Conservation (phyloP, 768 basidiomycete species). For the Tulasnella calospora region DNA sequence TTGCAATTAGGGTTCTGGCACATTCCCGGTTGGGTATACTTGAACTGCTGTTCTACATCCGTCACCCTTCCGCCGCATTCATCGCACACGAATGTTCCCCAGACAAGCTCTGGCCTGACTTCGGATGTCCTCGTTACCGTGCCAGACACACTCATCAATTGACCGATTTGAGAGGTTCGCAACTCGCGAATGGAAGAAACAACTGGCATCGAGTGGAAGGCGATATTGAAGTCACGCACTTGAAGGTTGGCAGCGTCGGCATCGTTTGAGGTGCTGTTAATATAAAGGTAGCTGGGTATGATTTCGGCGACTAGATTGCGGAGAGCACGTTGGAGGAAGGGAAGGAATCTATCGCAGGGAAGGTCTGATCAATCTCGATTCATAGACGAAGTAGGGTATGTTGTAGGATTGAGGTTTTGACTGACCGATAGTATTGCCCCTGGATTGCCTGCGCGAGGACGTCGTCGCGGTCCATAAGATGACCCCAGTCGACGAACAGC, state of each 20-base stretch:
- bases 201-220: slow-evolving; percentile 90
- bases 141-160: slow-evolving; percentile 89
- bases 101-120: slow-evolving; percentile 90
- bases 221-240: slow-evolving; percentile 89
- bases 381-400: neutral
- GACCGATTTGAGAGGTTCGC: slow-evolving; percentile 88
- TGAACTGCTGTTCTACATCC: slow-evolving; percentile 98
- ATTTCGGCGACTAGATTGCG: slow-evolving; percentile 83
- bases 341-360: slow-evolving; percentile 56
- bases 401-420: neutral
- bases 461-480: slow-evolving; percentile 85
- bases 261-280: slow-evolving; percentile 83
- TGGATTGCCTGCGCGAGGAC: slow-evolving; percentile 90
- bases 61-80: slow-evolving; percentile 78
- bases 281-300: slow-evolving; percentile 91
- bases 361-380: neutral
- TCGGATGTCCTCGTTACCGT: slow-evolving; percentile 97
- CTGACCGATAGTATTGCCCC: slow-evolving; percentile 83
- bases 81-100: slow-evolving; percentile 89
- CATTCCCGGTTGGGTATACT: slow-evolving; percentile 95
- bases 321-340: slow-evolving; percentile 86
- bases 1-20: slow-evolving; percentile 95
- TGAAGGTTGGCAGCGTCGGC: slow-evolving; percentile 83
- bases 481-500: slow-evolving; percentile 92
- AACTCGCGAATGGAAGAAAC: slow-evolving; percentile 93